Evolutionary conservation across 129 eudicot species (phyloP).

Genomic region (Flaveria sonorensis): DNA sequence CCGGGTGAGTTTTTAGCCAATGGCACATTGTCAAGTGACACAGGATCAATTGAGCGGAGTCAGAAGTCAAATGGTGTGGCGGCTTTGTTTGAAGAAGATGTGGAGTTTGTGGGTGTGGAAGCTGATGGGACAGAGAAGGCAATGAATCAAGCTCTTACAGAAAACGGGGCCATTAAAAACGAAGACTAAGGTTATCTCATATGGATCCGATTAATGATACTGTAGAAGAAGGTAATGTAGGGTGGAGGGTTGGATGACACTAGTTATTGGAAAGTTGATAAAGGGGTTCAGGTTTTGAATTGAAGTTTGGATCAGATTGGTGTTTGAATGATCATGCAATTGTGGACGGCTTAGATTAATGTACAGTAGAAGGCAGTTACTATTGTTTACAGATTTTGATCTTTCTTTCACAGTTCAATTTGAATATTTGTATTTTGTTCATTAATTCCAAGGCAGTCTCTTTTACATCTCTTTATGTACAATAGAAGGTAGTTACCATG

Average conservation of each 20-base stretch:
- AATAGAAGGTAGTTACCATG: neutral
- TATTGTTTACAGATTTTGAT: conserved; percentile 21
- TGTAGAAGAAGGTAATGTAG: conserved; percentile 42
- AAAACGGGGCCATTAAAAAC: conserved; percentile 74
- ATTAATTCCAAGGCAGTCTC: conserved; percentile 5
- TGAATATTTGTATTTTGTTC: conserved; percentile 8
- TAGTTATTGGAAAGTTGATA: conserved; percentile 78
- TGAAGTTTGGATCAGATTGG: conserved; percentile 24
- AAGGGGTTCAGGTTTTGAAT: conserved; percentile 65
- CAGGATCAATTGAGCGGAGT: conserved; percentile 5
- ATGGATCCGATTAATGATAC: conserved; percentile 13
- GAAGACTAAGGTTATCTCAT: conserved; percentile 36
- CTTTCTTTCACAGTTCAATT: conserved; percentile 16
- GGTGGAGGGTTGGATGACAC: conserved; percentile 55
- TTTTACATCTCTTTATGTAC: neutral
- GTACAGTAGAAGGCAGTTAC: conserved; percentile 43
- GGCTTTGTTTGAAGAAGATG: conserved; percentile 89
- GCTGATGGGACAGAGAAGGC: conserved; percentile 85
- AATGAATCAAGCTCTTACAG: conserved; percentile 73
- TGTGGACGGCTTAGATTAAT: conserved; percentile 13
- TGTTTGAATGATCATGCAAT: conserved; percentile 5
- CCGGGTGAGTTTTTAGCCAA: conserved; percentile 44
- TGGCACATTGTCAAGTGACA: conserved; percentile 34
- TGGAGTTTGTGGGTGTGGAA: conserved; percentile 93
- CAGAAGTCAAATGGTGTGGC: conserved; percentile 32